Evolutionary conservation across 2,329 filamentous ascomycete genomes (phyloP).

Genomic region (Saccharata proteae): DNA sequence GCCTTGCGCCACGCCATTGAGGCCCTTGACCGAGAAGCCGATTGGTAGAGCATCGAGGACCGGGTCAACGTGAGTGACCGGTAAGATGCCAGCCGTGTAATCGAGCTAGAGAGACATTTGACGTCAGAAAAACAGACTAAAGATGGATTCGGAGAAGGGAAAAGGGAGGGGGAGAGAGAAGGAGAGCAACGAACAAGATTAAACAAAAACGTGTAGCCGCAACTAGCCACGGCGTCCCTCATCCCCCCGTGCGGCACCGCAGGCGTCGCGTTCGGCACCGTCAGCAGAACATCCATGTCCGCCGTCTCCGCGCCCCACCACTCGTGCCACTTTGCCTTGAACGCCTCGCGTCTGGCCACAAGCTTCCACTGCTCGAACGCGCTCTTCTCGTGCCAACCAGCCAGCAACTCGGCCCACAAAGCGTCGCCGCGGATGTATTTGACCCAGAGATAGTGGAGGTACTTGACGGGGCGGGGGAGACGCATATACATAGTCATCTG

Average conservation of each 20-base stretch:
- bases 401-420: constrained; percentile 67
- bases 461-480: constrained; percentile 63
- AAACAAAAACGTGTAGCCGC: constrained; percentile 88
- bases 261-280: constrained; percentile 80
- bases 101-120: constrained; percentile 48
- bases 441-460: constrained; percentile 82
- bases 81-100: constrained; percentile 71
- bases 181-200: constrained; percentile 66
- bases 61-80: constrained; percentile 73
- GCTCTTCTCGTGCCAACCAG: constrained; percentile 60
- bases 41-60: constrained; percentile 52
- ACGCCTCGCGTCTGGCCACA: constrained; percentile 63
- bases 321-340: constrained; percentile 65
- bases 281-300: constrained; percentile 65
- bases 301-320: constrained; percentile 60
- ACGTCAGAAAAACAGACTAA: not conserved
- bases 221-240: constrained; percentile 72
- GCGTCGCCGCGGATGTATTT: constrained; percentile 65
- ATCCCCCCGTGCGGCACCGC: constrained; percentile 80
- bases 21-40: constrained; percentile 46
- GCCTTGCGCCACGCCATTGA: constrained; percentile 70
- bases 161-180: not conserved
- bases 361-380: constrained; percentile 74
- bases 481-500: constrained; percentile 65
- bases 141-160: constrained; percentile 1